Conservation (phyloP, 2,329 filamentous ascomycete species). For the Coleophoma crateriformis region DNA sequence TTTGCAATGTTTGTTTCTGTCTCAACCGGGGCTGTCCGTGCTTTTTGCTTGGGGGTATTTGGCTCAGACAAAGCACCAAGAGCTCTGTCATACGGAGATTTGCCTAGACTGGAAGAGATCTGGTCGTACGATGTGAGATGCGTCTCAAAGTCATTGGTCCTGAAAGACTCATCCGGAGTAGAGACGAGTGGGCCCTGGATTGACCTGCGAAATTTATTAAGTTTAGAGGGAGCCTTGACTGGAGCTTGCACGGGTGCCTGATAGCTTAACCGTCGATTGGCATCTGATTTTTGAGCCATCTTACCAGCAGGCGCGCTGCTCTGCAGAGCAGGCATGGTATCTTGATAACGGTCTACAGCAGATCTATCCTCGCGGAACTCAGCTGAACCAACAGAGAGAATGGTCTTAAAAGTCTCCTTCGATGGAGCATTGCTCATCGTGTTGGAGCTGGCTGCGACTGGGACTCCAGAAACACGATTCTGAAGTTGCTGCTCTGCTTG, state of each 20-base stretch:
- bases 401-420: constrained; percentile 23
- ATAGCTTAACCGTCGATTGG: constrained; percentile 1
- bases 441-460: constrained; percentile 16
- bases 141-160: constrained; percentile 16
- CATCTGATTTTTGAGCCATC: constrained; percentile 1
- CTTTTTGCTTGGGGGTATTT: neutral
- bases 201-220: neutral
- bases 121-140: constrained; percentile 16
- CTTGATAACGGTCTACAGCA: constrained; percentile 14
- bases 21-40: neutral
- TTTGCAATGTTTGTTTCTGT: no score
- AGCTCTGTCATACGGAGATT: constrained; percentile 18
- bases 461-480: constrained; percentile 14
- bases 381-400: constrained; percentile 20
- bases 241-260: neutral
- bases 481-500: constrained; percentile 13
- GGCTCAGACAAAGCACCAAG: neutral
- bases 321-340: constrained; percentile 15
- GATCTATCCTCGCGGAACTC: constrained; percentile 17
- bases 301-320: constrained; percentile 10
- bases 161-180: neutral
- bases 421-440: constrained; percentile 12
- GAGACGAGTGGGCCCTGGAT: neutral
- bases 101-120: constrained; percentile 16
- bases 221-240: neutral